phyloP scores from a whole-genome alignment of 2,329 filamentous ascomycete genomes.

The Talaromyces sp. region DNA sequence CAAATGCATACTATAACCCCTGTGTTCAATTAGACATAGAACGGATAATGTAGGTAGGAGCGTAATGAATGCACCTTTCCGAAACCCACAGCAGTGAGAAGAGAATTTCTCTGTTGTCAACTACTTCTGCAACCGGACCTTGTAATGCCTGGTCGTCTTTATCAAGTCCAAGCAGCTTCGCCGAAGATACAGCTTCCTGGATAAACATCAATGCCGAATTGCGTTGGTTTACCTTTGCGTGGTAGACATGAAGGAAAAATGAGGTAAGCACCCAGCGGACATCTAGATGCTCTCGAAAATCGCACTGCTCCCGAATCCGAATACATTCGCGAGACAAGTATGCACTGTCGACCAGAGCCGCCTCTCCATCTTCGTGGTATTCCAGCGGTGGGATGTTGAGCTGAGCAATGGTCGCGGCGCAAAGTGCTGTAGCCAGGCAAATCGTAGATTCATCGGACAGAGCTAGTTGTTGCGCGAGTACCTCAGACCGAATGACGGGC shows the following conservation, averaged over 20 bases:
- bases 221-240: constrained; percentile 25
- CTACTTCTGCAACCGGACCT: constrained; percentile 9
- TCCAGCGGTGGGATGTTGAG: constrained; percentile 18
- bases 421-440: constrained; percentile 21
- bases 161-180: constrained; percentile 19
- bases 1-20: constrained; percentile 27
- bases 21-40: constrained; percentile 1
- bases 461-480: constrained; percentile 13
- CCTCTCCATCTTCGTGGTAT: not conserved
- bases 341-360: constrained; percentile 14
- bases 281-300: constrained; percentile 16
- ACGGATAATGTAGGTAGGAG: not conserved
- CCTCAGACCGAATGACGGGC: constrained; percentile 21
- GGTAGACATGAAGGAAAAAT: constrained; percentile 28
- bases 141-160: not conserved
- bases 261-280: constrained; percentile 19
- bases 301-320: constrained; percentile 15
- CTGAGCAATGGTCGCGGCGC: constrained; percentile 27
- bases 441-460: constrained; percentile 6
- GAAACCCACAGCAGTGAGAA: constrained; percentile 26
- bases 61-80: constrained; percentile 18
- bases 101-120: constrained; percentile 21
- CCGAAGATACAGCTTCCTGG: constrained; percentile 22
- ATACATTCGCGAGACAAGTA: constrained; percentile 19
- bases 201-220: constrained; percentile 25